These are phyloP conservation scores for Xylariaceae sp. DNA, from an alignment of 2,329 filamentous ascomycete species.

Conservation along the genomic window DNA sequence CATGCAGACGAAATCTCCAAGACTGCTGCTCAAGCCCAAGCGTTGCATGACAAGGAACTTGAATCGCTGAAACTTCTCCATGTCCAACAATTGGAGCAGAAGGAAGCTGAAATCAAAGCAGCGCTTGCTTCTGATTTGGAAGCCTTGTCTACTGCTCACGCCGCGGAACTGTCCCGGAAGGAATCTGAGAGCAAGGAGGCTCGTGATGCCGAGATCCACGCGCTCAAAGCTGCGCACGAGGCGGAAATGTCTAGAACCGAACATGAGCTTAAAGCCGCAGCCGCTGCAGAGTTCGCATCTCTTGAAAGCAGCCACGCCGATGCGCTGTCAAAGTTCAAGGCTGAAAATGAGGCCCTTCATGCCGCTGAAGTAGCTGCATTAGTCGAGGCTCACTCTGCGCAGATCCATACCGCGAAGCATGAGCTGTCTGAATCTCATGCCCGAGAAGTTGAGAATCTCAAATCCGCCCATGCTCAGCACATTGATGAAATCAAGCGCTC, in stretches of 20 bases:
- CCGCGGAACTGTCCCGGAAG: conserved; percentile 10
- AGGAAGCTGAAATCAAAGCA: conserved; percentile 13
- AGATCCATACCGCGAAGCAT: conserved; percentile 22
- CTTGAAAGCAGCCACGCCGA: conserved; percentile 25
- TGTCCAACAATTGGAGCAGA: conserved; percentile 19
- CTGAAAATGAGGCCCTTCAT: conserved; percentile 23
- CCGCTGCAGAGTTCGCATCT: conserved; percentile 18
- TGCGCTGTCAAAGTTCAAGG: conserved; percentile 22
- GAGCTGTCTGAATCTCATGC: conserved; percentile 24
- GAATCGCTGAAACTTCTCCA: conserved; percentile 23
- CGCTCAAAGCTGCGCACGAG: conserved; percentile 20
- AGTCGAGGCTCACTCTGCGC: conserved; percentile 19
- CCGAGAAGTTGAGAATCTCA: conserved; percentile 23
- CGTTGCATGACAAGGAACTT: conserved; percentile 22
- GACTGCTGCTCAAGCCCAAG: conserved; percentile 19
- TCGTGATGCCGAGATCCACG: conserved; percentile 23
- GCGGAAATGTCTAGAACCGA: conserved; percentile 10
- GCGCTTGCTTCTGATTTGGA: conserved; percentile 24
- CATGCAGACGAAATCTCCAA: conserved; percentile 24
- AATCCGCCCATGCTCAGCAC: conserved; percentile 23
- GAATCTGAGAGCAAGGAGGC: conserved; percentile 10
- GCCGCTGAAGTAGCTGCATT: conserved; percentile 27
- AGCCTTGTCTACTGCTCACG: conserved; percentile 19
- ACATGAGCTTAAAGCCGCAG: conserved; percentile 10
- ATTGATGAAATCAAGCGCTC: conserved; percentile 22